Conservation (phyloP, 129 eudicot genomes). For the Escallonia herrerae region DNA sequence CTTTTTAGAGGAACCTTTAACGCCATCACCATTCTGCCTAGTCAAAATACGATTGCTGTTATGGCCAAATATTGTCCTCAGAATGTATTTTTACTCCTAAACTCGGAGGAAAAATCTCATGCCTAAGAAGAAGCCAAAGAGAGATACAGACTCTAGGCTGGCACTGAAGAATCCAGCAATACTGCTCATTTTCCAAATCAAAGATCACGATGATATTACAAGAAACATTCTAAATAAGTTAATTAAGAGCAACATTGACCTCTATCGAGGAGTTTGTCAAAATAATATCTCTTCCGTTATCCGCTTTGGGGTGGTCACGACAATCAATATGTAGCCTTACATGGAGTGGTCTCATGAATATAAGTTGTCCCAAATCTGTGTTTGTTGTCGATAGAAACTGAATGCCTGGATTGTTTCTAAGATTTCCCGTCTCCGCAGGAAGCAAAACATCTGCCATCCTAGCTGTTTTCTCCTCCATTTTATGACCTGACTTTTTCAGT, state of each 20-base stretch:
- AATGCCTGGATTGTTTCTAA: slow-evolving; percentile 26
- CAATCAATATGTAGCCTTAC: slow-evolving; percentile 54
- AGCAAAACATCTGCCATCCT: slow-evolving; percentile 39
- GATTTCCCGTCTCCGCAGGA: slow-evolving; percentile 14
- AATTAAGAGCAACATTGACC: slow-evolving; percentile 46
- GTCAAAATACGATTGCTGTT: too few relatives aligned
- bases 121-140: too few relatives aligned
- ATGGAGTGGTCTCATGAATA: slow-evolving; percentile 60
- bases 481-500: slow-evolving; percentile 28
- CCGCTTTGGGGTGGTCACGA: slow-evolving; percentile 67
- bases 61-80: too few relatives aligned
- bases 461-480: slow-evolving; percentile 19
- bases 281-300: slow-evolving; percentile 52
- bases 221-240: background rate
- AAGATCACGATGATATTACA: too few relatives aligned
- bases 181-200: too few relatives aligned
- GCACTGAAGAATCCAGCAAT: too few relatives aligned
- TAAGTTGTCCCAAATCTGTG: slow-evolving; percentile 35
- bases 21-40: too few relatives aligned
- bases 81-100: too few relatives aligned
- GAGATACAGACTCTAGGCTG: too few relatives aligned
- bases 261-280: slow-evolving; percentile 63
- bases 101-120: too few relatives aligned
- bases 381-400: slow-evolving; percentile 36
- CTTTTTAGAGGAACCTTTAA: too few relatives aligned